Conservation (phyloP, 768 basidiomycete genomes). For the Rhizopogon roseolus region DNA sequence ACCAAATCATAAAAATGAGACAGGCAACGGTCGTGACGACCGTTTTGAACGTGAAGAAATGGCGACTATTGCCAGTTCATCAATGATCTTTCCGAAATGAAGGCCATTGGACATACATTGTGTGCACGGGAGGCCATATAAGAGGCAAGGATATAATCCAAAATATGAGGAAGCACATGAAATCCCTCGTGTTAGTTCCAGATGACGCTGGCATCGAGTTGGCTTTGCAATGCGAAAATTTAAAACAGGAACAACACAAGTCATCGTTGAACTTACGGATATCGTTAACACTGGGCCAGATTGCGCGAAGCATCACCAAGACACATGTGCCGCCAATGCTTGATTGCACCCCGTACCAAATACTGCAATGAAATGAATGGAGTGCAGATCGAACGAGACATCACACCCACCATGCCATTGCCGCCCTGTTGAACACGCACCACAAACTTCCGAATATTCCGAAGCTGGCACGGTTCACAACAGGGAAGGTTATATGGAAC, state of each 20-base stretch:
- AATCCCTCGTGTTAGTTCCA: constrained; percentile 63
- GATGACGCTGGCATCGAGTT: constrained; percentile 62
- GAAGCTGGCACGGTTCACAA: constrained; percentile 63
- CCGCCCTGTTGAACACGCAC: constrained; percentile 67
- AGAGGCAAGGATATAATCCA: constrained; percentile 71
- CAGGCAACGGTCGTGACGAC: constrained; percentile 60
- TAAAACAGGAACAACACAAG: not conserved
- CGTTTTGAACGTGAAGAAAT: constrained; percentile 72
- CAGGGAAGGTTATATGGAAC: constrained; percentile 65
- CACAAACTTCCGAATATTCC: constrained; percentile 69
- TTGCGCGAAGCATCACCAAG: constrained; percentile 60
- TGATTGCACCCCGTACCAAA: constrained; percentile 69
- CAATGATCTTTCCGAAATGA: not conserved
- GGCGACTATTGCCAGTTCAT: constrained; percentile 36
- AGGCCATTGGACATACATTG: constrained; percentile 42
- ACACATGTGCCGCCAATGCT: constrained; percentile 73
- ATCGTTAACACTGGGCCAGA: constrained; percentile 64
- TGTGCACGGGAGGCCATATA: constrained; percentile 74
- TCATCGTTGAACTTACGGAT: constrained; percentile 39
- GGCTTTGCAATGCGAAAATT: constrained; percentile 24
- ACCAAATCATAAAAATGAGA: constrained; percentile 67
- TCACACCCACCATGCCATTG: constrained; percentile 53
- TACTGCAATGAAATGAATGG: constrained; percentile 25
- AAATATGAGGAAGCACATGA: constrained; percentile 77
- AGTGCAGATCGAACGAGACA: constrained; percentile 11